Evolutionary conservation across 2,329 filamentous ascomycete genomes (phyloP).

Genomic region (Cordyceps farinosa): DNA sequence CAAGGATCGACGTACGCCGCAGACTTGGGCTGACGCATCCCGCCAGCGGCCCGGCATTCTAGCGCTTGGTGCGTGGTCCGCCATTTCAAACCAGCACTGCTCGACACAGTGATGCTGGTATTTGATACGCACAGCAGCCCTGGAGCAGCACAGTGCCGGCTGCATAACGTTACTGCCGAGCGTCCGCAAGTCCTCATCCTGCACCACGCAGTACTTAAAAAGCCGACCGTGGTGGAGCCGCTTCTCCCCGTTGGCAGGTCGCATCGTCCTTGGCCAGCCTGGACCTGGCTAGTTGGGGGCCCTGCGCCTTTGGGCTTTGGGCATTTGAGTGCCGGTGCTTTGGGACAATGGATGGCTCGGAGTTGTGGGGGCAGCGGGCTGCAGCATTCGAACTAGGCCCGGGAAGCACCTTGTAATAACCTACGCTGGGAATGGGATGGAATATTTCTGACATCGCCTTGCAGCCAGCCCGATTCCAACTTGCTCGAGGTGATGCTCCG

Average conservation of each 20-base stretch:
- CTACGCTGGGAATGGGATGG: neutral
- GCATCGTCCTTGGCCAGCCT: slow-evolving; percentile 3
- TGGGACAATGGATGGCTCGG: neutral
- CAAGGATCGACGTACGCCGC: slow-evolving; percentile 4
- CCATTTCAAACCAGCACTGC: neutral
- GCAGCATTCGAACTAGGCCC: neutral
- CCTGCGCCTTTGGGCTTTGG: neutral
- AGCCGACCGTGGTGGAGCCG: slow-evolving; percentile 9
- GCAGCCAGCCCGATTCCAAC: neutral
- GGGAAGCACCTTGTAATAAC: neutral
- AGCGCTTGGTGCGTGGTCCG: neutral
- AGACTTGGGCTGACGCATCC: slow-evolving; percentile 10
- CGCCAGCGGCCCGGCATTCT: neutral
- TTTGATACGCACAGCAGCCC: neutral
- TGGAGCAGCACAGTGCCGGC: neutral
- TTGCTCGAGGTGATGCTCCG: neutral
- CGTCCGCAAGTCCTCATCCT: neutral
- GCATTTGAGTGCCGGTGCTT: slow-evolving; percentile 8
- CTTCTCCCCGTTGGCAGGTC: slow-evolving; percentile 2
- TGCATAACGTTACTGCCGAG: neutral
- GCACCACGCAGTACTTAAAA: neutral
- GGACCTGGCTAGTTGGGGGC: slow-evolving; percentile 1
- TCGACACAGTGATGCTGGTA: neutral
- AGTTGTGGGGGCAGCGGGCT: slow-evolving; percentile 3
- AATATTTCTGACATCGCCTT: neutral